These are phyloP conservation scores for Colletotrichum phormii DNA, from an alignment of 2,329 filamentous ascomycete genomes.

Conservation along the genomic window DNA sequence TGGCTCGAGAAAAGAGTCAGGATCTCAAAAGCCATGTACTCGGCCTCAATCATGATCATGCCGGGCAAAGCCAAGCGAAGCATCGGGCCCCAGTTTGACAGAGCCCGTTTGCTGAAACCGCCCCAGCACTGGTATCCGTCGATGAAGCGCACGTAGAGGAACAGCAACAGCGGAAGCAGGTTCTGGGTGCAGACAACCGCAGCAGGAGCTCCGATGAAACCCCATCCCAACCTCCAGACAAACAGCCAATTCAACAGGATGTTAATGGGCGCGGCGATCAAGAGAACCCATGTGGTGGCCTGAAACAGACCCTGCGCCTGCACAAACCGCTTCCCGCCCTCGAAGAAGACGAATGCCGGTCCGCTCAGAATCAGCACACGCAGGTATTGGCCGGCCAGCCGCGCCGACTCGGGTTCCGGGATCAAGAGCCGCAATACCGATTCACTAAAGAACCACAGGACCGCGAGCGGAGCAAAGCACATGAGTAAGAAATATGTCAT, in stretches of 20 bases:
- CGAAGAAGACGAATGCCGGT: constrained; percentile 81
- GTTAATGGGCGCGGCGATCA: constrained; percentile 82
- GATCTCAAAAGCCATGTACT: constrained; percentile 93
- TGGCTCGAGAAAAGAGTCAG: constrained; percentile 85
- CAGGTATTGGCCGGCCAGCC: constrained; percentile 78
- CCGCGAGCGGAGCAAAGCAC: constrained; percentile 77
- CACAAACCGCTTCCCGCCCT: constrained; percentile 82
- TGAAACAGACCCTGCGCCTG: constrained; percentile 87
- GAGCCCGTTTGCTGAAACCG: constrained; percentile 77
- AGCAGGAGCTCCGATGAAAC: constrained; percentile 84
- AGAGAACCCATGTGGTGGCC: constrained; percentile 80
- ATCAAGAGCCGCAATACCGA: constrained; percentile 66
- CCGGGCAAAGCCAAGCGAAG: constrained; percentile 88
- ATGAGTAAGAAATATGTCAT: constrained; percentile 83
- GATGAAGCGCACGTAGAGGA: constrained; percentile 81
- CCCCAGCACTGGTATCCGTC: constrained; percentile 86
- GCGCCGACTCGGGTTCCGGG: constrained; percentile 68
- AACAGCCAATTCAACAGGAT: constrained; percentile 82
- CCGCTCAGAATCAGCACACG: constrained; percentile 78
- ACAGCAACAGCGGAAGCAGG: constrained; percentile 80
- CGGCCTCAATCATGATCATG: constrained; percentile 93
- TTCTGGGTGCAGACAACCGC: constrained; percentile 84
- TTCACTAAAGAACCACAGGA: constrained; percentile 78
- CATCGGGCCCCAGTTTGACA: constrained; percentile 86
- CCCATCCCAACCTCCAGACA: constrained; percentile 77